Conservation (phyloP, 2,329 filamentous ascomycete species). For the Diplodia intermedia region DNA sequence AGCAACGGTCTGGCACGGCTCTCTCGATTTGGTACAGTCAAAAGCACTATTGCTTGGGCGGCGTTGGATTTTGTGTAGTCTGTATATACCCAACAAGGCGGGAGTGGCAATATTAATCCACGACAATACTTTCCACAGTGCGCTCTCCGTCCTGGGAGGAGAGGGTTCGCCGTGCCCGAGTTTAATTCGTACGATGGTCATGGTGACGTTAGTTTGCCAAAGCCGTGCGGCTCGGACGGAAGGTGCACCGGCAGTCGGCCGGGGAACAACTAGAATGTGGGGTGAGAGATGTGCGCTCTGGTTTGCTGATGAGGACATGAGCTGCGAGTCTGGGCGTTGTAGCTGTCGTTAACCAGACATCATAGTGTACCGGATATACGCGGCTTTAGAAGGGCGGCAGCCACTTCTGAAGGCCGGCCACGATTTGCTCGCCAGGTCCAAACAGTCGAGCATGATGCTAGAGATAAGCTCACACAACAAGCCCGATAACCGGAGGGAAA, state of each 20-base stretch:
- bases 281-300: not conserved
- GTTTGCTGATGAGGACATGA: not conserved
- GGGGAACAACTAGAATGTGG: not conserved
- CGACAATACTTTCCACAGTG: not conserved
- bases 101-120: not conserved
- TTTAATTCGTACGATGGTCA: not conserved
- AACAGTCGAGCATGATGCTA: not conserved
- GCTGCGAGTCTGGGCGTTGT: not conserved
- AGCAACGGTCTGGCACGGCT: not conserved
- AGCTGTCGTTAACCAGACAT: not conserved
- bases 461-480: not conserved
- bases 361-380: conserved; percentile 1
- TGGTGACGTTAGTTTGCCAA: not conserved
- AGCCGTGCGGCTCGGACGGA: not conserved
- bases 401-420: not conserved
- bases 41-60: no score
- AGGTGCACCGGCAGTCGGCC: not conserved
- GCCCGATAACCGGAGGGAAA: not conserved
- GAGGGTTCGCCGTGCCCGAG: not conserved
- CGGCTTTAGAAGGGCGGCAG: not conserved
- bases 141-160: no score
- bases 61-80: no score
- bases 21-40: no score
- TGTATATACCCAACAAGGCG: not conserved
- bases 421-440: not conserved